Percentiles rank a stretch among this genome's conserved stretches.
phyloP scores from a whole-genome alignment of 176 grass and related monocot species.

The Avena insularis region DNA sequence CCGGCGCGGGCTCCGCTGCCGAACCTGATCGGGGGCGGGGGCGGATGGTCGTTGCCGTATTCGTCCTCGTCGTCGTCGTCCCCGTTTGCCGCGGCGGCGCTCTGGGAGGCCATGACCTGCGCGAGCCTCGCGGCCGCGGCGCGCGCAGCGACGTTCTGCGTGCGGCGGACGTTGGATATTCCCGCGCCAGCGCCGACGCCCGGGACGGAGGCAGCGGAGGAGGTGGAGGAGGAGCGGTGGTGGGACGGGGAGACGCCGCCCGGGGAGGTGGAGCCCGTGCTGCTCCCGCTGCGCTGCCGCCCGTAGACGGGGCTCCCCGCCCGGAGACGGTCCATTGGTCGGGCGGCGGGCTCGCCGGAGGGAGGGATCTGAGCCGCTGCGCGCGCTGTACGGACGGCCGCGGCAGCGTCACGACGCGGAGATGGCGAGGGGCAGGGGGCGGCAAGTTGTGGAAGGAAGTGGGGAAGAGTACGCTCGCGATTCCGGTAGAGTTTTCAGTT shows the following conservation, averaged over 20 bases:
- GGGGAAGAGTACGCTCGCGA: conserved; percentile 51
- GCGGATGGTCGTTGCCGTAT: conserved; percentile 48
- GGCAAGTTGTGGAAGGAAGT: conserved; percentile 51
- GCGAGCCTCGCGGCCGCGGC: conserved; percentile 94
- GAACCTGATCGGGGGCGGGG: conserved; percentile 46
- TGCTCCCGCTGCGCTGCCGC: conserved; percentile 87
- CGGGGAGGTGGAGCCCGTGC: conserved; percentile 86
- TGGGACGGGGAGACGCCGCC: conserved; percentile 78
- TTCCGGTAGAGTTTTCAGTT: conserved; percentile 50
- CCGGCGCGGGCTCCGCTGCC: conserved; percentile 39
- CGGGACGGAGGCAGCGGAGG: conserved; percentile 48
- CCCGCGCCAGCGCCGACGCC: conserved; percentile 24
- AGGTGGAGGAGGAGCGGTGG: conserved; percentile 80
- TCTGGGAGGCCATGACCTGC: conserved; percentile 98
- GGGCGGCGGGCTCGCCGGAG: conserved; percentile 35
- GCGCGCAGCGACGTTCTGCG: conserved; percentile 95
- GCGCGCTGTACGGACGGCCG: conserved; percentile 30
- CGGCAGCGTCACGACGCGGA: conserved; percentile 42
- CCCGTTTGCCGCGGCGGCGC: conserved; percentile 65
- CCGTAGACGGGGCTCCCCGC: conserved; percentile 91
- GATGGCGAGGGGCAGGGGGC: conserved; percentile 43
- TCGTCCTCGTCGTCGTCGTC: conserved; percentile 87
- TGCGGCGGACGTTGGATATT: conserved; percentile 71
- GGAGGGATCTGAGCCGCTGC: conserved; percentile 53
- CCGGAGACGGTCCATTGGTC: conserved; percentile 75